These are phyloP conservation scores for Amanita rimosa DNA, from an alignment of 768 basidiomycete genomes.

Conservation along the genomic window DNA sequence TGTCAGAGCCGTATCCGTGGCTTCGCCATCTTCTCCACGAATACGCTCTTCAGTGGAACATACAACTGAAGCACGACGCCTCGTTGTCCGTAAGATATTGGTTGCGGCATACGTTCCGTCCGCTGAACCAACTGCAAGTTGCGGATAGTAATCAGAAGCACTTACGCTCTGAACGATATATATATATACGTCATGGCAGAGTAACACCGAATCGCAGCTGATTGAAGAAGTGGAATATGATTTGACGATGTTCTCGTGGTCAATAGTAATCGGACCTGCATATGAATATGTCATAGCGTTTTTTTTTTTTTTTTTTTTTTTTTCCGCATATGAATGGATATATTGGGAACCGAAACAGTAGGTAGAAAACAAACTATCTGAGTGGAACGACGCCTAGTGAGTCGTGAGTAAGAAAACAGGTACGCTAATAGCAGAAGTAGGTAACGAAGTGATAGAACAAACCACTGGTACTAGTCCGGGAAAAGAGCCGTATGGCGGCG, in stretches of 20 bases:
- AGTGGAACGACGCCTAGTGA: no score
- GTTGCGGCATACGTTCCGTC: conserved; percentile 77
- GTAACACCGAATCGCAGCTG: not conserved
- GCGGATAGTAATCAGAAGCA: conserved; percentile 80
- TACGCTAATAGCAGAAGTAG: no score
- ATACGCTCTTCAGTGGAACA: conserved; percentile 29
- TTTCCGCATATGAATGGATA: no score
- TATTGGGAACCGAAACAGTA: no score
- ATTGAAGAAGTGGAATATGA: conserved; percentile 57
- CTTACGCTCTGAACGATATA: conserved; percentile 48
- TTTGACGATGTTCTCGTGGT: conserved; percentile 76
- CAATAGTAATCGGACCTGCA: conserved; percentile 61
- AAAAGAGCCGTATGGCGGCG: no score
- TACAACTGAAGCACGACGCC: conserved; percentile 65
- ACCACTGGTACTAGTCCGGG: no score
- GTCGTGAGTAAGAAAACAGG: no score
- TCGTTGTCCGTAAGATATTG: conserved; percentile 54
- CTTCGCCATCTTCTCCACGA: conserved; percentile 37
- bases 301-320: no score
- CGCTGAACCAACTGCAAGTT: conserved; percentile 69
- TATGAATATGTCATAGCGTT: conserved; percentile 62
- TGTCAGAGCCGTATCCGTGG: conserved; percentile 31
- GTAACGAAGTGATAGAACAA: no score
- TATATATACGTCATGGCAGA: not conserved
- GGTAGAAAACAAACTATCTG: no score